These are phyloP conservation scores for Phaeosphaeria sp. DNA, from an alignment of 2,329 filamentous ascomycete genomes.

Conservation along the genomic window DNA sequence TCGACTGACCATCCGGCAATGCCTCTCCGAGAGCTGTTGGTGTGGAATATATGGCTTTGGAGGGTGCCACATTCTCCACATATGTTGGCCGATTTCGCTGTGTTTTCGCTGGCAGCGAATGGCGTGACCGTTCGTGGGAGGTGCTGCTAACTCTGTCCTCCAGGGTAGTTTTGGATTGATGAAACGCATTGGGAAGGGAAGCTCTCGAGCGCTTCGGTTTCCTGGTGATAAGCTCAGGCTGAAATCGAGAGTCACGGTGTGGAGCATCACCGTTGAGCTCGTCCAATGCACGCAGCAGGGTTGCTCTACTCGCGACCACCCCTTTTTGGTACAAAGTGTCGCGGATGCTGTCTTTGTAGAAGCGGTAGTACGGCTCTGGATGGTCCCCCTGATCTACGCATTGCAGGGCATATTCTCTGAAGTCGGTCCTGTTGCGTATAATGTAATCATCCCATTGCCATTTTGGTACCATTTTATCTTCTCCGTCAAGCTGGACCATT, in stretches of 20 bases:
- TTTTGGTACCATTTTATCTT: conserved; percentile 44
- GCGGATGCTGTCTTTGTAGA: conserved; percentile 43
- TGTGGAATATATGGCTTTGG: not conserved
- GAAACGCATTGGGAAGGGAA: conserved; percentile 13
- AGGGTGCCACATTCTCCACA: not conserved
- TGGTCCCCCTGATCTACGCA: conserved; percentile 33
- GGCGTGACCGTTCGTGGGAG: conserved; percentile 11
- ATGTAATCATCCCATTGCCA: conserved; percentile 51
- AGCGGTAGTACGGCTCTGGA: conserved; percentile 36
- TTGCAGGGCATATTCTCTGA: conserved; percentile 27
- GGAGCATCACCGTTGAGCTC: conserved; percentile 21
- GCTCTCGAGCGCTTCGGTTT: conserved; percentile 5
- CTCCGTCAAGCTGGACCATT: conserved; percentile 34
- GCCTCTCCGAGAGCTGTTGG: not conserved
- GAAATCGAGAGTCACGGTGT: not conserved
- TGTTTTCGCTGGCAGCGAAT: conserved; percentile 22
- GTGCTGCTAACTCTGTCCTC: not conserved
- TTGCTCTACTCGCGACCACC: conserved; percentile 25
- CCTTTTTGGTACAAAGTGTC: conserved; percentile 33
- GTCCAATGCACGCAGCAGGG: conserved; percentile 26
- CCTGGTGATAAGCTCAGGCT: not conserved
- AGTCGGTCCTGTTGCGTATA: conserved; percentile 44
- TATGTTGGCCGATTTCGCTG: not conserved
- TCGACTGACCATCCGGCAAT: not conserved
- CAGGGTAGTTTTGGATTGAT: not conserved